phyloP scores from a whole-genome alignment of 2,329 filamentous ascomycete genomes.

The Elsinoe australis region DNA sequence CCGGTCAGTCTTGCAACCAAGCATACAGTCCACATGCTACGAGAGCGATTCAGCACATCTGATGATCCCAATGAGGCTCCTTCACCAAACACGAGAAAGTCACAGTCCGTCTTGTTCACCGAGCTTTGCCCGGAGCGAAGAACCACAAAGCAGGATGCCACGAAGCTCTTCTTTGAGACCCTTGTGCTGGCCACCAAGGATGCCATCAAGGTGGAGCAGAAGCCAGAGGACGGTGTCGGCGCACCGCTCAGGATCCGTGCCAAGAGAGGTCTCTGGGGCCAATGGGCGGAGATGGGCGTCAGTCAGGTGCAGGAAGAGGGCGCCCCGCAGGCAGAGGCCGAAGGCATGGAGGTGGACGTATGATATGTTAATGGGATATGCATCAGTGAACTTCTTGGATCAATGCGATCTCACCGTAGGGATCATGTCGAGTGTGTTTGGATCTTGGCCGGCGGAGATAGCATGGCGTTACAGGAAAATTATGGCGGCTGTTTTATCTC shows the following conservation, averaged over 20 bases:
- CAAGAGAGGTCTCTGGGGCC: slow-evolving; percentile 94
- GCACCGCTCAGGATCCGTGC: slow-evolving; percentile 74
- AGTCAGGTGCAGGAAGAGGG: slow-evolving; percentile 21
- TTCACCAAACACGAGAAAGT: slow-evolving; percentile 64
- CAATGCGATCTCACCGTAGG: not conserved
- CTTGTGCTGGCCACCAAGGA: slow-evolving; percentile 95
- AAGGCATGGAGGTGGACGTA: slow-evolving; percentile 7
- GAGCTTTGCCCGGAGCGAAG: slow-evolving; percentile 75
- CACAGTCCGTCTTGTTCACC: slow-evolving; percentile 76
- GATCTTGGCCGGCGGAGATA: not conserved
- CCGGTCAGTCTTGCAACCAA: slow-evolving; percentile 87
- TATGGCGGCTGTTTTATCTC: not conserved
- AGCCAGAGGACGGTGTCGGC: slow-evolving; percentile 55
- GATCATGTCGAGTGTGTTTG: too few species aligned
- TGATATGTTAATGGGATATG: not conserved
- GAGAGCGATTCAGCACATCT: slow-evolving; percentile 61
- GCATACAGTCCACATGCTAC: slow-evolving; percentile 88
- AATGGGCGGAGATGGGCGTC: slow-evolving; percentile 72
- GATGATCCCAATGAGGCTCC: slow-evolving; percentile 55
- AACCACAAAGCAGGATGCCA: slow-evolving; percentile 82
- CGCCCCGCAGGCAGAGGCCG: slow-evolving; percentile 3
- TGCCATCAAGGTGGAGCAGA: slow-evolving; percentile 92
- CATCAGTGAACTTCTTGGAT: not conserved
- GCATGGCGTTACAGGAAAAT: not conserved
- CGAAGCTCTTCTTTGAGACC: slow-evolving; percentile 99